A percentile compares a stretch with the other conserved stretches of the same genome.
Evolutionary conservation across 306 rosid genomes (phyloP).

Genomic region (Erythrophleum fordii): DNA sequence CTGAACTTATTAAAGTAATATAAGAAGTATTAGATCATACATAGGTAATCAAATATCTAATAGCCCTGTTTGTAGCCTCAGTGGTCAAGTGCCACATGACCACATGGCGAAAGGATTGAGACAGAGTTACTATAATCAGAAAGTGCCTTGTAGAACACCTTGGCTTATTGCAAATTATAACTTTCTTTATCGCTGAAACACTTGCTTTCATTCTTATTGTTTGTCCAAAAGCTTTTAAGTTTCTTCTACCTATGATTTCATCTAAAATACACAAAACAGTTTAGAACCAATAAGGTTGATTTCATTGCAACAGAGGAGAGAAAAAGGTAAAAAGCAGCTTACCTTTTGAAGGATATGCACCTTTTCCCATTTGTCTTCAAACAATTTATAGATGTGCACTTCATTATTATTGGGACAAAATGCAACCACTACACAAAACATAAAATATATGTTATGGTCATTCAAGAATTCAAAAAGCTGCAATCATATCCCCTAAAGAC

Average conservation of each 20-base stretch:
- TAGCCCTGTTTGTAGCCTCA: not conserved
- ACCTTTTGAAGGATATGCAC: slow-evolving; percentile 96
- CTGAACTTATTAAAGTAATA: not conserved
- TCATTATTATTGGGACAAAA: slow-evolving; percentile 92
- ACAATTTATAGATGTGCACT: slow-evolving; percentile 78
- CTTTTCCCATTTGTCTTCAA: slow-evolving; percentile 95
- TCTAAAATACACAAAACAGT: slow-evolving; percentile 2
- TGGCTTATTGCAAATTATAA: not conserved
- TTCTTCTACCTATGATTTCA: slow-evolving; percentile 16
- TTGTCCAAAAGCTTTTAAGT: not conserved
- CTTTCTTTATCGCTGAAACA: slow-evolving; percentile 1
- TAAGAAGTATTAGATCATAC: not conserved
- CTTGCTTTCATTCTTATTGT: not conserved
- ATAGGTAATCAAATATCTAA: not conserved
- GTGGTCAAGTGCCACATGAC: not conserved
- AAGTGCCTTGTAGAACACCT: not conserved
- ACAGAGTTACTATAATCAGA: not conserved
- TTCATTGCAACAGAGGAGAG: not conserved
- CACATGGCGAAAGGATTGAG: not conserved
- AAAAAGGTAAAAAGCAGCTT: not conserved
- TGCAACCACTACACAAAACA: slow-evolving; percentile 73
- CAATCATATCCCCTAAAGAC: slow-evolving; percentile 3
- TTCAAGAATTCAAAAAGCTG: slow-evolving; percentile 17
- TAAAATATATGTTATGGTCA: slow-evolving; percentile 20
- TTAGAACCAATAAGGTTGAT: not conserved